Evolutionary conservation across 1,284 basidiomycete genomes (phyloP).

Genomic region (Erythrobasidium hasegawianum): DNA sequence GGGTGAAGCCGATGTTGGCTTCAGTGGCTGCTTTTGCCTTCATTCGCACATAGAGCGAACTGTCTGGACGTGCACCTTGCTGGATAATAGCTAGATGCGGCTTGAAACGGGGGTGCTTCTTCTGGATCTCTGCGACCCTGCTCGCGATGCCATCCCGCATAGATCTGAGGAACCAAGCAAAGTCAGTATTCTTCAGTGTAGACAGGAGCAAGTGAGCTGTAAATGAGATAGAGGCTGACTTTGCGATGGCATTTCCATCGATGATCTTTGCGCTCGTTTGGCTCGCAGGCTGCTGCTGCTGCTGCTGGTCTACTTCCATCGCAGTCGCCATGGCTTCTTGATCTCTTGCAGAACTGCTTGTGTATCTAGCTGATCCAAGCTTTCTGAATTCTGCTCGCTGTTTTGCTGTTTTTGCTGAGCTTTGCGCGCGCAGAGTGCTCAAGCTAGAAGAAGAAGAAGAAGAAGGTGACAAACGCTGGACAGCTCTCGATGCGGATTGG

Average conservation of each 20-base stretch:
- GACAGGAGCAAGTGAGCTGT: no score
- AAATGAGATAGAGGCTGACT: no score
- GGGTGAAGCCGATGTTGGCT: slow-evolving; percentile 84
- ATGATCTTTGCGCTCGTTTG: slow-evolving; percentile 64
- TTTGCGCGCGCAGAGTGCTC: no score
- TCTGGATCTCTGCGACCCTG: slow-evolving; percentile 58
- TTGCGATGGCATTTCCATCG: slow-evolving; percentile 83
- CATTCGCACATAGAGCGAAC: slow-evolving; percentile 92
- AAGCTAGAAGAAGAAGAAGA: no score
- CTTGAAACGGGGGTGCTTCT: slow-evolving; percentile 73
- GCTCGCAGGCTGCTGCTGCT: no score
- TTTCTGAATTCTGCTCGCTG: no score
- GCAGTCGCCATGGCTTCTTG: no score
- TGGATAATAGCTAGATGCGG: slow-evolving; percentile 90
- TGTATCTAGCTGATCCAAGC: neutral
- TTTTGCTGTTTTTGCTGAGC: no score
- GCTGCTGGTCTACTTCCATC: slow-evolving; percentile 2
- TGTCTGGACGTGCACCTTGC: slow-evolving; percentile 86
- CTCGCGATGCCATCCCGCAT: slow-evolving; percentile 69
- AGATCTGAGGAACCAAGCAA: slow-evolving; percentile 61
- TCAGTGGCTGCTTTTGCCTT: slow-evolving; percentile 94
- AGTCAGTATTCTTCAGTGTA: no score
- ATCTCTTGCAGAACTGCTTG: neutral
- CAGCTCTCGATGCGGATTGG: neutral
- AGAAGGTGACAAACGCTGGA: no score